phyloP scores from a whole-genome alignment of 31 red algal species.

The Bonnemaisonia californica region DNA sequence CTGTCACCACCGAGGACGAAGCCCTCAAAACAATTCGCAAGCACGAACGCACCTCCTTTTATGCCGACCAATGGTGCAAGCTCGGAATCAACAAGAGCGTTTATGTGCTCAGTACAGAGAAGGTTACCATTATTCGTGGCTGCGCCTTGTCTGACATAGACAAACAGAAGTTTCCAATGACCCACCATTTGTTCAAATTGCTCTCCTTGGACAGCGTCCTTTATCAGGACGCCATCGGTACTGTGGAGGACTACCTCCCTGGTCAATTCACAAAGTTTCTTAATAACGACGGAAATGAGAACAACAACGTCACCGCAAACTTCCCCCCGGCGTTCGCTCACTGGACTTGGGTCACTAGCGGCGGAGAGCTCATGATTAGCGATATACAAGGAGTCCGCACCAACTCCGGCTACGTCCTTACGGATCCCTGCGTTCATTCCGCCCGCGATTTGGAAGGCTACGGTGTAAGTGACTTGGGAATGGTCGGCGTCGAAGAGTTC shows the following conservation, averaged over 20 bases:
- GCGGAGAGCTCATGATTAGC: constrained; percentile 41
- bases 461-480: constrained; percentile 43
- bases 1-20: constrained; percentile 15
- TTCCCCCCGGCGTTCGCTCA: constrained; percentile 63
- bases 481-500: constrained; percentile 48
- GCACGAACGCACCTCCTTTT: constrained; percentile 23
- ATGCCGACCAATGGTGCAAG: constrained; percentile 46
- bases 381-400: constrained; percentile 55
- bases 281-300: constrained; percentile 52
- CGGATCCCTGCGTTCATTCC: constrained; percentile 59
- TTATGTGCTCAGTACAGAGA: constrained; percentile 26
- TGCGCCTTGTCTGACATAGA: constrained; percentile 19
- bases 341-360: constrained; percentile 59
- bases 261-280: constrained; percentile 64
- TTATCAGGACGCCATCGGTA: constrained; percentile 51
- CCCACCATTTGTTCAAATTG: constrained; percentile 48
- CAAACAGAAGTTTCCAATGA: constrained; percentile 30
- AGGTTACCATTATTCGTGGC: constrained; percentile 24
- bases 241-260: constrained; percentile 47
- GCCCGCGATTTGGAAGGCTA: constrained; percentile 14
- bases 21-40: constrained; percentile 47
- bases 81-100: constrained; percentile 57
- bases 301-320: constrained; percentile 29
- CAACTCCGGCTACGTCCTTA: constrained; percentile 37
- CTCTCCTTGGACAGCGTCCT: constrained; percentile 56